Base-by-base conservation (phyloP, 306 rosid genomes). In the Vicia villosa region DNA sequence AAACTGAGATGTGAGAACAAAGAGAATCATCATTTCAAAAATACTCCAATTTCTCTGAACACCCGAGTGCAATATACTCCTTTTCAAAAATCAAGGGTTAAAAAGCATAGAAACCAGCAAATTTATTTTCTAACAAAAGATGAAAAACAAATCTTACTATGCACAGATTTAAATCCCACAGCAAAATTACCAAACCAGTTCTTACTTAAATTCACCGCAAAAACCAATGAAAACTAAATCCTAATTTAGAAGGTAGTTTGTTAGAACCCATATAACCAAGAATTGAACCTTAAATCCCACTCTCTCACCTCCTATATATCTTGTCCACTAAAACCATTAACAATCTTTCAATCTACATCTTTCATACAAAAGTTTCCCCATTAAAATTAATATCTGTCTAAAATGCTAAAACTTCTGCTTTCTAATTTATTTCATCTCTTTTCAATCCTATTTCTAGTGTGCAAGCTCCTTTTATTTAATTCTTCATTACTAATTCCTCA, bases 331-430 rank as follows among this genome's bases (percentile, higher is more conserved):
- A 22, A 54, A 22, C 10, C 61, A 54, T 54, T 11, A 22, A 22
- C 60, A 54, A 54, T 22, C 36, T 54, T 54, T 54, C 34, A 11
- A 54, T 6, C 34, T 32, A 54, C 16, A 55, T 55, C 61, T 55
- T 24, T 13, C 19, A 55, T 12, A 24, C 61, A 24, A 55, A 51
- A 10, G 1, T 2, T 24, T 13, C 16, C 5, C 36, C 5, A 5
- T 22, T 55, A 13, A 55, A 55, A 1, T 24, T 54, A 10, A 55
- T 24, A 11, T 55, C 17, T 5, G 11, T 16, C 37, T 5, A 55
- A 55, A 12, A 24, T 24, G 24, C 10, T 24, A 52, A 21, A 24
- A 20, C 19, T 56, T 56, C 0, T 55, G 61, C 28, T 12, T 10
- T 24, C 37, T 14, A 55, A 55, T 24, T 26, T 13, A 55, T 13